Conservation (phyloP, 73 alveolate species). For the Paraurostyla sp. region DNA sequence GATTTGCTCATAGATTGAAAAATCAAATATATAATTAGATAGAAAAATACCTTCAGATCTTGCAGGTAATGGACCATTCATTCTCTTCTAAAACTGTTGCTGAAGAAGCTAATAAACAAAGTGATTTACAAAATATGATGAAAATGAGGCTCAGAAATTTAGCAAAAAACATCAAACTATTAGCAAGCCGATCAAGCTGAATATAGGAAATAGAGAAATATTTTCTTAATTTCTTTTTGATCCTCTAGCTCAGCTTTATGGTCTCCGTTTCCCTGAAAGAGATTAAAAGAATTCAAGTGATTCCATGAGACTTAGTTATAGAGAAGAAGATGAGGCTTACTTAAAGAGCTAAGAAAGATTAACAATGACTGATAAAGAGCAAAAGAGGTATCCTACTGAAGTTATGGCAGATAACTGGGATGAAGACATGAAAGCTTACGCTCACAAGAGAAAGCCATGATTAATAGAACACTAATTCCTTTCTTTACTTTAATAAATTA, state of each 20-base stretch:
- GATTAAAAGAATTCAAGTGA: background rate
- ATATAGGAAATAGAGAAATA: background rate
- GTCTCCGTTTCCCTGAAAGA: slow-evolving; percentile 21
- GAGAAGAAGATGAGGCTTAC: background rate
- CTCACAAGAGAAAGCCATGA: slow-evolving; percentile 22
- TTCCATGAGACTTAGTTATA: background rate
- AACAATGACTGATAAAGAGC: slow-evolving; percentile 8
- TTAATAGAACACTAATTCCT: no score
- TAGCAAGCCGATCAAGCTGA: slow-evolving; percentile 9
- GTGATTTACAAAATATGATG: slow-evolving; percentile 14
- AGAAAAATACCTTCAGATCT: slow-evolving; percentile 86
- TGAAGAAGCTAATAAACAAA: slow-evolving; percentile 74
- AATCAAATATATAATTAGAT: slow-evolving; percentile 82
- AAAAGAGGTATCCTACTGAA: slow-evolving; percentile 5
- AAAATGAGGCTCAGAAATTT: background rate
- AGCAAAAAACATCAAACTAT: background rate
- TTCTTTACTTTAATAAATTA: no score
- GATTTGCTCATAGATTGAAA: slow-evolving; percentile 80
- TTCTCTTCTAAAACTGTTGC: slow-evolving; percentile 85
- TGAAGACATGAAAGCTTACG: background rate
- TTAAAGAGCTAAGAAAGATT: slow-evolving; percentile 8
- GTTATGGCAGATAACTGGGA: slow-evolving; percentile 9
- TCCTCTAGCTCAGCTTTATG: background rate
- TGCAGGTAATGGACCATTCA: slow-evolving; percentile 85
- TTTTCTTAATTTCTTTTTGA: background rate